A percentile compares a stretch with the other conserved stretches of the same genome.
These are phyloP conservation scores for Fusarium phyllophilum DNA, from an alignment of 2,329 filamentous ascomycete species.

Conservation along the genomic window DNA sequence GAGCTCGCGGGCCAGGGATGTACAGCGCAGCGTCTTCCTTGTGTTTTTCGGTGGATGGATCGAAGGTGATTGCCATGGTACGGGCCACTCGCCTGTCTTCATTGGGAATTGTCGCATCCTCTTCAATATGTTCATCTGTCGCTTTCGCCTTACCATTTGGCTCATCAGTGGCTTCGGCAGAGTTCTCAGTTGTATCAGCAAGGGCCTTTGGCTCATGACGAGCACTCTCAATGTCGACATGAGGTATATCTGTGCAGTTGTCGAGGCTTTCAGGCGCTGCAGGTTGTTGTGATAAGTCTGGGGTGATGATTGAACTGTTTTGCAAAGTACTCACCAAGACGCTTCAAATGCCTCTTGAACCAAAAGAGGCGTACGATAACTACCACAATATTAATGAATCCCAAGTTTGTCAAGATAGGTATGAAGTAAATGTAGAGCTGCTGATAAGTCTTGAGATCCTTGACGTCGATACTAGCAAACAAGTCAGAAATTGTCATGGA, in stretches of 20 bases:
- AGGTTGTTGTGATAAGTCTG: neutral
- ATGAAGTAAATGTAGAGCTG: slow-evolving; percentile 62
- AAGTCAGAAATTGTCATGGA: neutral
- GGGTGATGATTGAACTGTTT: accelerated
- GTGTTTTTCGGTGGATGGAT: neutral
- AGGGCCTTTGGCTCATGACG: neutral
- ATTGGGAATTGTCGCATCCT: accelerated
- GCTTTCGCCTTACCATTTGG: neutral
- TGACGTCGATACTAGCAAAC: slow-evolving; percentile 58
- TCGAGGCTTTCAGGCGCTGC: neutral
- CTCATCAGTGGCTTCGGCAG: neutral
- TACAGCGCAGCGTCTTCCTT: neutral
- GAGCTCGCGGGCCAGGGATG: neutral
- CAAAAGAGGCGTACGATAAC: slow-evolving; percentile 59
- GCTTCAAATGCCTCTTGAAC: slow-evolving; percentile 46
- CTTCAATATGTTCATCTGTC: neutral
- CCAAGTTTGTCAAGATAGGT: slow-evolving; percentile 59
- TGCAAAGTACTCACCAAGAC: neutral
- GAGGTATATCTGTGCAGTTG: accelerated
- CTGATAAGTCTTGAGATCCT: slow-evolving; percentile 59
- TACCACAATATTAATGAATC: slow-evolving; percentile 60
- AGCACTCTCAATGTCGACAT: neutral
- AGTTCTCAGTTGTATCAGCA: neutral
- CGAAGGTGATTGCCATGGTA: neutral
- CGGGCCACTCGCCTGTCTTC: neutral